Percentiles rank a stretch among this genome's conserved stretches.
Conservation (phyloP, 2,329 filamentous ascomycete genomes). For the Cercospora canescens region DNA sequence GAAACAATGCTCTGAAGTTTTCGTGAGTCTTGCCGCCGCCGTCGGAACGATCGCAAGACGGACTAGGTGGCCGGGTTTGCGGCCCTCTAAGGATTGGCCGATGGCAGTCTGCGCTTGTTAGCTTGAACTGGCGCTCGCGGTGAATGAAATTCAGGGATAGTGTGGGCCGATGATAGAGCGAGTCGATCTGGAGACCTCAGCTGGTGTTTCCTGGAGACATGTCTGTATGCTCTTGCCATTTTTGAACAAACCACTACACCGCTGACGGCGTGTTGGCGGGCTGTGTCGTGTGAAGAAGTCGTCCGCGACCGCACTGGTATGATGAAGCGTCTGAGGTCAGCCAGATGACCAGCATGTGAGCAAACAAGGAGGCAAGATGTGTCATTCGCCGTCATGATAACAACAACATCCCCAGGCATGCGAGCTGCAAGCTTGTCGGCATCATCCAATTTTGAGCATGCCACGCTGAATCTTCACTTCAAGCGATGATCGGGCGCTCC, state of each 20-base stretch:
- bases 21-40: background rate
- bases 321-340: background rate
- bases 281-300: background rate
- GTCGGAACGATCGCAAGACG: background rate
- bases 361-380: background rate
- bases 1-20: background rate
- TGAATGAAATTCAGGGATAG: background rate
- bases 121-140: background rate
- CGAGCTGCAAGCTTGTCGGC: background rate
- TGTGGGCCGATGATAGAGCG: slow-evolving; percentile 1
- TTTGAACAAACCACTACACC: background rate
- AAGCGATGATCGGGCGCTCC: background rate
- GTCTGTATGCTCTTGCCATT: background rate
- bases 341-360: background rate
- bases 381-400: background rate
- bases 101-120: background rate
- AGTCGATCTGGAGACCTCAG: background rate
- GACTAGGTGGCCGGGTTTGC: background rate
- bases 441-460: background rate
- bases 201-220: background rate
- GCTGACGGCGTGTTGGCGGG: background rate
- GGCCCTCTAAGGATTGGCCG: background rate
- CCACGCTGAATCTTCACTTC: background rate
- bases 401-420: background rate
- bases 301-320: background rate